These are phyloP conservation scores for Gossypium australe DNA, from an alignment of 345 rosid genomes.

Conservation along the genomic window DNA sequence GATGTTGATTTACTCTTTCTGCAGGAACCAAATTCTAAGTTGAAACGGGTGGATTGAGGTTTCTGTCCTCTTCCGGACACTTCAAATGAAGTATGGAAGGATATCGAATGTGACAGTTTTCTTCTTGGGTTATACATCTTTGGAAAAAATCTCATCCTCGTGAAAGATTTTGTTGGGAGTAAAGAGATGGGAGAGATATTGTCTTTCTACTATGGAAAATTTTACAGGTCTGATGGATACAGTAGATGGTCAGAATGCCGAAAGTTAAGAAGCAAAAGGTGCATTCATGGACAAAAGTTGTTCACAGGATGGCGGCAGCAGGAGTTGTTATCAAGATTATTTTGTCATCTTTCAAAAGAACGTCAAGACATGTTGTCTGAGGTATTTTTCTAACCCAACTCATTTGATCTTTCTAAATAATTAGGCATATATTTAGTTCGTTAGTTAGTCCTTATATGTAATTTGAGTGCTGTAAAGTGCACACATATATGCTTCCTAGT, in stretches of 20 bases:
- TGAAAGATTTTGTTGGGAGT: conserved; percentile 51
- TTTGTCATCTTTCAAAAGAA: conserved; percentile 40
- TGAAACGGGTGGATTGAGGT: conserved; percentile 26
- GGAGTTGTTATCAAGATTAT: conserved; percentile 52
- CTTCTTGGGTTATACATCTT: conserved; percentile 70
- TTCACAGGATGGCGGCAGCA: conserved; percentile 68
- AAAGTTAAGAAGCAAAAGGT: conserved; percentile 41
- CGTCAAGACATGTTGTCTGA: conserved; percentile 37
- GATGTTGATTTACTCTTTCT: conserved; percentile 29
- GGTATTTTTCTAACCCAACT: conserved; percentile 32
- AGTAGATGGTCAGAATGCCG: conserved; percentile 62
- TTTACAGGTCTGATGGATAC: conserved; percentile 40
- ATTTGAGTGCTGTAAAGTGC: too few relatives aligned
- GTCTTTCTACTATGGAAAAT: conserved; percentile 50
- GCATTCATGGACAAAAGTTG: conserved; percentile 52
- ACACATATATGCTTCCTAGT: too few relatives aligned
- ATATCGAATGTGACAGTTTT: conserved; percentile 40
- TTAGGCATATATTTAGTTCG: not conserved
- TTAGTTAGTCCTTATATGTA: too few relatives aligned
- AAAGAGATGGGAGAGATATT: conserved; percentile 56
- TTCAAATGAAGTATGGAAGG: conserved; percentile 41
- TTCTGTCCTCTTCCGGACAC: conserved; percentile 50
- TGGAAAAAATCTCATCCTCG: conserved; percentile 47
- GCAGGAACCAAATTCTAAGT: conserved; percentile 24
- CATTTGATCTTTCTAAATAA: not conserved